Conservation (phyloP, 1,284 basidiomycete genomes). For the Cutaneotrichosporon sp. region DNA sequence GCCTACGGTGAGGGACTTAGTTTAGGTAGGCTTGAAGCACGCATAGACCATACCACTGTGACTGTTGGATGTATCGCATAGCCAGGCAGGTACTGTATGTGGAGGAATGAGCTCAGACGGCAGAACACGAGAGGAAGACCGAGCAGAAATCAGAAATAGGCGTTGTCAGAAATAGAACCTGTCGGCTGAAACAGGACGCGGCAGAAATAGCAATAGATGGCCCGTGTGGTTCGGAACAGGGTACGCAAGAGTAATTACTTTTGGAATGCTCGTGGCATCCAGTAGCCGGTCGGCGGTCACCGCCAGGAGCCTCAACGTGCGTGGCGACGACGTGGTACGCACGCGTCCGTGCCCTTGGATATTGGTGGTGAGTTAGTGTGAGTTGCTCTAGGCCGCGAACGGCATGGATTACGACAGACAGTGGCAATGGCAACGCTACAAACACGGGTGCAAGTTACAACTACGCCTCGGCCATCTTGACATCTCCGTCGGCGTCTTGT, state of each 20-base stretch:
- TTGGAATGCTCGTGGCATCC: too few species aligned
- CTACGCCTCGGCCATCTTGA: slow-evolving; percentile 7
- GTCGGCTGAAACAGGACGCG: neutral
- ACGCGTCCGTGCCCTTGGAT: too few species aligned
- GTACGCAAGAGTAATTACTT: too few species aligned
- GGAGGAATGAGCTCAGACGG: neutral
- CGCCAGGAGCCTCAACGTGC: too few species aligned
- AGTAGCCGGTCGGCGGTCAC: too few species aligned
- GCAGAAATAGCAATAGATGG: neutral
- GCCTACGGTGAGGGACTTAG: neutral
- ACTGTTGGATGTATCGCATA: slow-evolving; percentile 1
- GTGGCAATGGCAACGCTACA: neutral
- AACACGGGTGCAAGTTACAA: neutral
- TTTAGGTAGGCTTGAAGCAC: neutral
- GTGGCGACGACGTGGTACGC: too few species aligned
- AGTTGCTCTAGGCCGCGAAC: too few species aligned
- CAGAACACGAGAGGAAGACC: neutral
- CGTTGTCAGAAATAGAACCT: neutral
- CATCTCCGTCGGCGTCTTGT: slow-evolving; percentile 9
- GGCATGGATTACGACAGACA: too few species aligned
- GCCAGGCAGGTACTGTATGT: neutral
- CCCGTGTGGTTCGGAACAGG: too few species aligned
- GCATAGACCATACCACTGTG: neutral
- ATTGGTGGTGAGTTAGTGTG: too few species aligned
- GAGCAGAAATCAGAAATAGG: neutral